Percentiles rank a stretch among this genome's conserved stretches.
Evolutionary conservation across 2,329 filamentous ascomycete genomes (phyloP).

Genomic region (Endoconidiophora polonica): DNA sequence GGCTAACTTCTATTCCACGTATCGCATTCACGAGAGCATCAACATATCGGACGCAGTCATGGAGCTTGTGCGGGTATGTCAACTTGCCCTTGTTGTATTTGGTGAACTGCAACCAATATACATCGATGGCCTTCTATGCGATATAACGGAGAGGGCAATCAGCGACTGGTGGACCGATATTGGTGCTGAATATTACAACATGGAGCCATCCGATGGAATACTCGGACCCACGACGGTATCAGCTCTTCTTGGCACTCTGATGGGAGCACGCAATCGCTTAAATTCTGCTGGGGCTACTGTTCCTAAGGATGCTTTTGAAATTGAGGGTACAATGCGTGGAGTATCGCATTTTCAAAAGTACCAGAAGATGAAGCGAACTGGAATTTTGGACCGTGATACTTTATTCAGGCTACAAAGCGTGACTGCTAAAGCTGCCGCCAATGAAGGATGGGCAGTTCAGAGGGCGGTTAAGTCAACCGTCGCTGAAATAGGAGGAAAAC

Average conservation of each 20-base stretch:
- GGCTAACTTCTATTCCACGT: conserved; percentile 82
- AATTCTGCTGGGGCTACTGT: conserved; percentile 73
- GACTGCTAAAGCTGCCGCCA: conserved; percentile 80
- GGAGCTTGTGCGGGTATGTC: conserved; percentile 81
- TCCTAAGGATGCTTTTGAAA: conserved; percentile 80
- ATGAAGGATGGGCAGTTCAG: conserved; percentile 83
- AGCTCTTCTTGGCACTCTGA: conserved; percentile 68
- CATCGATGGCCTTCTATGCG: conserved; percentile 80
- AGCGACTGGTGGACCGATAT: conserved; percentile 95
- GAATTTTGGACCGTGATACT: conserved; percentile 69
- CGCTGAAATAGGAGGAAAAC: conserved; percentile 81
- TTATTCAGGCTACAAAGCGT: conserved; percentile 61
- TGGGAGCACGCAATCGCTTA: conserved; percentile 79
- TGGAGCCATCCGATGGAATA: conserved; percentile 84
- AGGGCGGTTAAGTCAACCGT: conserved; percentile 91
- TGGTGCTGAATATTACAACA: conserved; percentile 78
- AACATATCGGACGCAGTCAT: conserved; percentile 62
- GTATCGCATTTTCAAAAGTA: conserved; percentile 83
- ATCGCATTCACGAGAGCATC: conserved; percentile 71
- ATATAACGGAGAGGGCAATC: conserved; percentile 78
- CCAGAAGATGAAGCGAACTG: conserved; percentile 60
- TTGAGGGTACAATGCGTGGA: conserved; percentile 64
- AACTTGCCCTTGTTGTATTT: conserved; percentile 76
- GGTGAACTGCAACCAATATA: conserved; percentile 76
- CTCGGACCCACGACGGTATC: conserved; percentile 83